Base-by-base conservation (phyloP, 257 asterid genomes). In the Ajuga chamaepitys region DNA sequence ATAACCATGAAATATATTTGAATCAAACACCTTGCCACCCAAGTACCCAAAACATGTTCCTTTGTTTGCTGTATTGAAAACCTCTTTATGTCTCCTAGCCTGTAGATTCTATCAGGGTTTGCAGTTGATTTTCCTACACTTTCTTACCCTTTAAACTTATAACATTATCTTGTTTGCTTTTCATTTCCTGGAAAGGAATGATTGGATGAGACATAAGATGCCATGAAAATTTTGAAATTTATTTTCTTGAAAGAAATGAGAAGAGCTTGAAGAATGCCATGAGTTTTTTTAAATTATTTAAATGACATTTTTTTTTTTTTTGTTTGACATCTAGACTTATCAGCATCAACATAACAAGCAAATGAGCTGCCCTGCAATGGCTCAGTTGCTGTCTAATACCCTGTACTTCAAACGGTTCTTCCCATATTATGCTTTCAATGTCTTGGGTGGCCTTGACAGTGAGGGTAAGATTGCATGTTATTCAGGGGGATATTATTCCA, bases 291-390 rank as follows among this genome's bases (percentile, higher is more conserved):
- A n/a, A n/a, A n/a, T n/a, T n/a, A n/a, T n/a, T n/a, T n/a, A n/a
- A n/a, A n/a, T n/a, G n/a, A n/a, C n/a, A n/a, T n/a, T n/a, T n/a
- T n/a, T n/a, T 41, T 14, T 22, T 4, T 68, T 45, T 5, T 53
- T 69, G 14, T 56, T 55, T 69, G 51, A 62, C 30, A 58, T 62
- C 59, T 62, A 88, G 98, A 65, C 68, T 24, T 92, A 92, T 75
- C 98, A 92, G 75, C 97, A 92, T 66, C 98, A 92, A 55, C 98
- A 88, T 75, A 88, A 85, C 86, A 92, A 86, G 83, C 98, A 92
- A 74, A 88, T 88, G 98, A 92, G 95, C 80, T 92, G 98, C 67
- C 98, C 95, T 65, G 97, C 95, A 37, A 88, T 92, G 97, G 98
- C 93, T 34, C 98, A 92, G 74, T 75, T 88, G 55, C 95, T 92